A percentile compares a stretch with the other conserved stretches of the same genome.
Evolutionary conservation across 2,329 filamentous ascomycete species (phyloP).

Genomic region (Triangularia verruculosa): DNA sequence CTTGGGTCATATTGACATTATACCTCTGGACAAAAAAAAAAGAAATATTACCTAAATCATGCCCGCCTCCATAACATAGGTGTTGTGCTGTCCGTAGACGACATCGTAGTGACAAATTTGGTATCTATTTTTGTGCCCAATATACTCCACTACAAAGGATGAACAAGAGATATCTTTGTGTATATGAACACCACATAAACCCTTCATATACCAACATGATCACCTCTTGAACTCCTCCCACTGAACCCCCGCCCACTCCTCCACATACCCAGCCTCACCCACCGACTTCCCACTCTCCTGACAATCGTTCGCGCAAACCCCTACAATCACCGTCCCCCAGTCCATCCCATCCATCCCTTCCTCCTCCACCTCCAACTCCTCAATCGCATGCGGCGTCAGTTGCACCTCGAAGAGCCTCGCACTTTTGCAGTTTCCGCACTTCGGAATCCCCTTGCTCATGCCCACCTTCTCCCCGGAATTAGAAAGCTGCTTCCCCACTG

Average conservation of each 20-base stretch:
- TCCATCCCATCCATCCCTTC: constrained; percentile 84
- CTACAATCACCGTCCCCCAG: constrained; percentile 90
- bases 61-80: no score
- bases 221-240: constrained; percentile 74
- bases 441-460: constrained; percentile 56
- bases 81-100: no score
- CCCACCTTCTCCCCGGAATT: constrained; percentile 15
- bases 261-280: constrained; percentile 72
- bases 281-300: constrained; percentile 53
- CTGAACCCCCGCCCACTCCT: constrained; percentile 98
- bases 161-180: no score
- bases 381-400: constrained; percentile 85
- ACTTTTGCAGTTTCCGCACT: constrained; percentile 72
- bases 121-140: background rate
- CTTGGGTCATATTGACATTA: background rate
- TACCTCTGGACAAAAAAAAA: background rate
- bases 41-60: background rate
- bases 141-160: background rate
- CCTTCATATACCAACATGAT: no score
- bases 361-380: constrained; percentile 78
- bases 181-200: no score
- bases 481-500: constrained; percentile 63
- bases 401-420: constrained; percentile 86
- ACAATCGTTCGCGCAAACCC: constrained; percentile 80
- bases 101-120: constrained; percentile 5